phyloP scores from a whole-genome alignment of 1,139 yeast genomes.

The Candida labiduridarum region DNA sequence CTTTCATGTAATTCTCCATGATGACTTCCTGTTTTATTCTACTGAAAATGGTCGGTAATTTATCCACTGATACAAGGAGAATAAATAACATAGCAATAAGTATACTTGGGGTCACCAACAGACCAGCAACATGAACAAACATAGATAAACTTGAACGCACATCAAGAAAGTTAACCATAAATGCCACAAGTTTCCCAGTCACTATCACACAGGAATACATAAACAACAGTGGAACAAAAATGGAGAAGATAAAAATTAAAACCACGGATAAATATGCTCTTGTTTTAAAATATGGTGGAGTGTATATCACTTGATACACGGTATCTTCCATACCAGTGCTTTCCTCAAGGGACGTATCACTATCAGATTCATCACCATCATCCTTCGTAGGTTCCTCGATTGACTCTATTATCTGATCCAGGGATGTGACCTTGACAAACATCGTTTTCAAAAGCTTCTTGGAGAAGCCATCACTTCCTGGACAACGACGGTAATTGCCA shows the following conservation, averaged over 20 bases:
- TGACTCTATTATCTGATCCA: conserved; percentile 52
- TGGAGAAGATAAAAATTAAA: not conserved
- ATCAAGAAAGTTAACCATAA: too few species aligned
- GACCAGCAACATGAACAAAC: too few species aligned
- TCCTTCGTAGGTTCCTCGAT: not conserved
- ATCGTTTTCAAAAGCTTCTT: conserved; percentile 62
- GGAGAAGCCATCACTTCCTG: conserved; percentile 76
- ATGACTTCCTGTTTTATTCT: not conserved
- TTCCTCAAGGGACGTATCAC: not conserved
- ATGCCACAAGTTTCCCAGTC: not conserved
- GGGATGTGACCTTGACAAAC: conserved; percentile 82
- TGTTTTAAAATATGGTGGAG: not conserved
- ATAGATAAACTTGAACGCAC: too few species aligned
- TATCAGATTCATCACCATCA: not conserved
- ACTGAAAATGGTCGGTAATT: not conserved
- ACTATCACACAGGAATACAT: not conserved
- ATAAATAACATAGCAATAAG: too few species aligned
- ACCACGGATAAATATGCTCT: not conserved
- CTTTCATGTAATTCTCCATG: not conserved
- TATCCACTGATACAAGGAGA: too few species aligned
- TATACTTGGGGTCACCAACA: too few species aligned
- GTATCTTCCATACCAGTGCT: not conserved
- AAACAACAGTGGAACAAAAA: not conserved
- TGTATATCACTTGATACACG: not conserved
- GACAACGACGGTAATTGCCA: conserved; percentile 85